phyloP scores from a whole-genome alignment of 2,329 filamentous ascomycete species.

The Furcasterigmium furcatum region DNA sequence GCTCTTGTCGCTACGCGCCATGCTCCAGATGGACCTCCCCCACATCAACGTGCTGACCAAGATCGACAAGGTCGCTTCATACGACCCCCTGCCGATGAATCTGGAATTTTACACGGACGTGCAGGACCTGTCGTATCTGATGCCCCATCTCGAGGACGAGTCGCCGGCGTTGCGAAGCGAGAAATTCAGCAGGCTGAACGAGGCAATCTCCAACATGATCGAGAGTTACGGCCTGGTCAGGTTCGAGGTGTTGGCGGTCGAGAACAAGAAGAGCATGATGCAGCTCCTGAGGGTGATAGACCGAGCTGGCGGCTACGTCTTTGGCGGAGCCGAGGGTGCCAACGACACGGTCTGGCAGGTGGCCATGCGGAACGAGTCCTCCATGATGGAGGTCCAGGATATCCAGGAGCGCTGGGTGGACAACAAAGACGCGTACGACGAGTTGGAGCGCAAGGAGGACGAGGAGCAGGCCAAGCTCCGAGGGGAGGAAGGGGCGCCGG shows the following conservation, averaged over 20 bases:
- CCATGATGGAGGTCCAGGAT: constrained; percentile 77
- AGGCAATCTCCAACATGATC: constrained; percentile 81
- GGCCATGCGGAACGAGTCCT: constrained; percentile 76
- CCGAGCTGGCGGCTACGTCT: constrained; percentile 87
- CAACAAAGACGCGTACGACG: constrained; percentile 82
- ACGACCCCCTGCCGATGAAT: constrained; percentile 87
- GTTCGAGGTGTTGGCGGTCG: constrained; percentile 91
- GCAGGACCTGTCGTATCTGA: constrained; percentile 82
- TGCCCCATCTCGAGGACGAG: constrained; percentile 78
- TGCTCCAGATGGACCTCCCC: constrained; percentile 97
- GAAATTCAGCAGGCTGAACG: constrained; percentile 83
- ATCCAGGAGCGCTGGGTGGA: constrained; percentile 97
- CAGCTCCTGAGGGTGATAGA: constrained; percentile 85
- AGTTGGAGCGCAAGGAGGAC: constrained; percentile 69
- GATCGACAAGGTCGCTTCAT: constrained; percentile 88
- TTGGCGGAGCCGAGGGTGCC: constrained; percentile 84
- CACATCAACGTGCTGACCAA: constrained; percentile 96
- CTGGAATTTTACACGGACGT: constrained; percentile 98
- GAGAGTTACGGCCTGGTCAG: constrained; percentile 86
- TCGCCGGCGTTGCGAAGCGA: constrained; percentile 64
- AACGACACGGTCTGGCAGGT: constrained; percentile 98
- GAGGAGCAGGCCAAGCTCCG: constrained; percentile 61
- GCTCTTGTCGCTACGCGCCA: constrained; percentile 87
- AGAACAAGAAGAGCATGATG: constrained; percentile 98
- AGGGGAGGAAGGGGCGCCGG: background rate